Evolutionary conservation across 2,329 filamentous ascomycete genomes (phyloP), one percentile per base, ranked within the genome.

Genomic region (Fusarium devonianum): DNA sequence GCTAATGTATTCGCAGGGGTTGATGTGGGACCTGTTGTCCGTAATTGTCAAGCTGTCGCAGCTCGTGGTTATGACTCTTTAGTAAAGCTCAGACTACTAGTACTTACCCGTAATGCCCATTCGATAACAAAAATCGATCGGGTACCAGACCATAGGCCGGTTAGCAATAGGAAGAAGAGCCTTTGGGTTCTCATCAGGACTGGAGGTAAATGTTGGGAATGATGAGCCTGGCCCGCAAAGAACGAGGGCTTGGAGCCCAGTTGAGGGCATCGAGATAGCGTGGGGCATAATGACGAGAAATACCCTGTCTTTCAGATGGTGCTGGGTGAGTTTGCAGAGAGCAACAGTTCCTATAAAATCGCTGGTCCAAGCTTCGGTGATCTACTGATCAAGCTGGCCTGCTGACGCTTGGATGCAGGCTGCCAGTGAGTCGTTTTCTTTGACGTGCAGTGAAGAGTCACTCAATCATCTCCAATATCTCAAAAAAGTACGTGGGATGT

Each of bases 131-230:
- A 90, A 93, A 65, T 93, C 89, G 29, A 94, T 82, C 5, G 90
- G 87, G 69, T 94, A 94, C 88, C 90, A 93, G 34, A 94, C 87
- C 90, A 94, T 94, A 1, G 90, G 90, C 61, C 90, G 76, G 70
- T 94, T 94, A 25, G 90, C 90, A 51, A 94, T 88, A 5, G 90
- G 90, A 7, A 94, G 75, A 16, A 94, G 81, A 8, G 90, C 89
- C 73, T 94, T 94, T 8, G 90, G 89, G 53, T 89, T 86, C 67
- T 92, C 87, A 72, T 88, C 85, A 5, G 89, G 87, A 54, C 87
- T 90, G 3, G 88, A 86, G 2, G 89, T 92, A 69, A 94, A 93
- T 1, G 90, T 93, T 34, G 88, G 86, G 61, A 94, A 88, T 0
- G 88, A 92, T 7, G 87, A 89, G 44, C 90, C 90, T 17, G 90